Evolutionary conservation across 2,329 filamentous ascomycete genomes (phyloP), one percentile per base, ranked within the genome.

Genomic region (Chrysosphaeria jannelii): DNA sequence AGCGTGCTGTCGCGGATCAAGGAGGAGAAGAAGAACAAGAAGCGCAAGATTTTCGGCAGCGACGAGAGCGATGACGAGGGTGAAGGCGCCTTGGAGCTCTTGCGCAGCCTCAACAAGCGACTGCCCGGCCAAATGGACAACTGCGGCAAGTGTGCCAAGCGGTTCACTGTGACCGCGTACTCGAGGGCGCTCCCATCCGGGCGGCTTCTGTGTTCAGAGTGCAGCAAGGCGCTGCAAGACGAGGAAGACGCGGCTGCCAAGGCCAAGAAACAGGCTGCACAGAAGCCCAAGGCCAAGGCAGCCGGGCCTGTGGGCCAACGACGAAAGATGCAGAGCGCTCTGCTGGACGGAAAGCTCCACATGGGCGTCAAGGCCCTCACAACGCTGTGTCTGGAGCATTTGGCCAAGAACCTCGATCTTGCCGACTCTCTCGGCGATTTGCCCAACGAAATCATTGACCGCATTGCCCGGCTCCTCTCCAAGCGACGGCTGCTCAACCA

Each of bases 101-200:
- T 61, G 35, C 34, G 54, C 9, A 43, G 45, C 6, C 9, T 19
- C 6, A 3, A 14, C 18, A 19, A 24, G 15, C 65, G 66, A 2
- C 40, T 67, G n/a, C 72, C 76, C 2, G 78, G 75, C 3, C 81
- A 93, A 41, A 60, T 81, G 37, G 76, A 72, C 31, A 79, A 90
- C 33, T 93, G 81, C 39, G 76, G 72, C 30, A 47, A 66, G 3
- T 93, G 81, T 41, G 54, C 57, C 20, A 89, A 85, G 40, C 65
- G 78, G 18, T 93, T 93, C 38, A 90, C 76, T 0, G 79, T 93
- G 21, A 91, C 81, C 0, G 58, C 75, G 1, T 91, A 91, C 45
- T 78, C 70, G 30, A 69, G 76, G 32, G 58, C 66, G 14, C 76
- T 72, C 1, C 70, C 74, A 1, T 53, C 69, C n/a, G 79, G 79